Evolutionary conservation across 2,329 filamentous ascomycete genomes (phyloP).

Genomic region (Eutypa lata): DNA sequence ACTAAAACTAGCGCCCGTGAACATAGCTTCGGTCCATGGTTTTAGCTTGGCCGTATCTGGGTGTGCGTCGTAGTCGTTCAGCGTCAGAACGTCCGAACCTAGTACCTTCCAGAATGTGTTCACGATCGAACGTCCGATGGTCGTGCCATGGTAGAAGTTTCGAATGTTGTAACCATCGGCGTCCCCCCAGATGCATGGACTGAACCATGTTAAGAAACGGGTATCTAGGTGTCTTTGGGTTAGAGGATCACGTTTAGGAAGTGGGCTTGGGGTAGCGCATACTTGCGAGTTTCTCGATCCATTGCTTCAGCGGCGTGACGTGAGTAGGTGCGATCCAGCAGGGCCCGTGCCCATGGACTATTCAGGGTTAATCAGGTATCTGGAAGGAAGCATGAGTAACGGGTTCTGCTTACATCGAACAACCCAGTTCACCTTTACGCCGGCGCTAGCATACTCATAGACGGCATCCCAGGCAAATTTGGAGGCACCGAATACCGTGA

Average conservation of each 20-base stretch:
- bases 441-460: constrained; percentile 52
- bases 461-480: constrained; percentile 65
- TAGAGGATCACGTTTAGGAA: background rate
- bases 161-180: constrained; percentile 58
- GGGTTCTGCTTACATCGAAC: constrained; percentile 44
- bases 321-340: constrained; percentile 49
- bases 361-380: too few relatives aligned
- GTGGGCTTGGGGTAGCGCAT: constrained; percentile 16
- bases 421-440: constrained; percentile 54
- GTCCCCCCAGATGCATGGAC: constrained; percentile 69
- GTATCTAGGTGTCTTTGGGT: constrained; percentile 40
- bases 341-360: constrained; percentile 56
- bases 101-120: constrained; percentile 57
- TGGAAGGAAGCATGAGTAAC: too few relatives aligned
- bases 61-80: constrained; percentile 53
- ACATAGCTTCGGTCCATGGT: constrained; percentile 48
- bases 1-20: constrained; percentile 53
- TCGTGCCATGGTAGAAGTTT: constrained; percentile 54
- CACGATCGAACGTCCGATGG: constrained; percentile 53
- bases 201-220: constrained; percentile 70
- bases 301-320: constrained; percentile 48
- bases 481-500: constrained; percentile 55
- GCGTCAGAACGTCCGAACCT: constrained; percentile 49
- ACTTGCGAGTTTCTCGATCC: constrained; percentile 48
- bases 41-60: constrained; percentile 51